These are phyloP conservation scores for Globisporangium nagaii DNA, from an alignment of 352 stramenopile genomes.

Conservation along the genomic window DNA sequence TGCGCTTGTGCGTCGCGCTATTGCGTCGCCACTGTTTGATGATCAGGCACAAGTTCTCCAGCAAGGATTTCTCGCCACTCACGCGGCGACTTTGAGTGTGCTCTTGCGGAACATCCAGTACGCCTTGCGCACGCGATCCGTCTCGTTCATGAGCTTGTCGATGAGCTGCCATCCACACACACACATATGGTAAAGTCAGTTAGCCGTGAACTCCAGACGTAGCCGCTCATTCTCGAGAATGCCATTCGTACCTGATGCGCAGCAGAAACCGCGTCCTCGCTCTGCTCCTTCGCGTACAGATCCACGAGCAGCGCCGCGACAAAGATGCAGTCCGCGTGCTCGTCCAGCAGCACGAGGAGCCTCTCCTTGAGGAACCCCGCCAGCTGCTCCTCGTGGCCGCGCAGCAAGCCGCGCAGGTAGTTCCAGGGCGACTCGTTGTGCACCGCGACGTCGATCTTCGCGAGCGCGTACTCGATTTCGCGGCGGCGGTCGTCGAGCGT, in stretches of 20 bases:
- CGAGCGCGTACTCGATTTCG: conserved; percentile 74
- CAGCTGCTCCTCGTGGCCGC: conserved; percentile 43
- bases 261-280: conserved; percentile 25
- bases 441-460: conserved; percentile 56
- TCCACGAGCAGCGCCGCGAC: conserved; percentile 68
- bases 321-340: conserved; percentile 60
- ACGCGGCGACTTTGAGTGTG: conserved; percentile 25
- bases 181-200: neutral
- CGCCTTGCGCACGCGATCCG: conserved; percentile 58
- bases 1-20: neutral
- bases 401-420: conserved; percentile 75
- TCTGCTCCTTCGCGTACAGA: conserved; percentile 50
- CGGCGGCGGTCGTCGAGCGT: conserved; percentile 27
- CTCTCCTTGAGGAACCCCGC: conserved; percentile 32
- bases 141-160: conserved; percentile 64
- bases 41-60: conserved; percentile 15
- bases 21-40: conserved; percentile 10
- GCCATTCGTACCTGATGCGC: conserved; percentile 31
- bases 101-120: conserved; percentile 73
- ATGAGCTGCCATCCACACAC: conserved; percentile 36
- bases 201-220: too few species aligned
- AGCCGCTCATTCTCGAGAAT: too few species aligned
- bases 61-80: too few species aligned
- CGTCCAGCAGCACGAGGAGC: conserved; percentile 28
- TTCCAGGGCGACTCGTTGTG: conserved; percentile 93